Conservation (phyloP, 805 yeast genomes). For the Blastobotrys chiropterorum region DNA sequence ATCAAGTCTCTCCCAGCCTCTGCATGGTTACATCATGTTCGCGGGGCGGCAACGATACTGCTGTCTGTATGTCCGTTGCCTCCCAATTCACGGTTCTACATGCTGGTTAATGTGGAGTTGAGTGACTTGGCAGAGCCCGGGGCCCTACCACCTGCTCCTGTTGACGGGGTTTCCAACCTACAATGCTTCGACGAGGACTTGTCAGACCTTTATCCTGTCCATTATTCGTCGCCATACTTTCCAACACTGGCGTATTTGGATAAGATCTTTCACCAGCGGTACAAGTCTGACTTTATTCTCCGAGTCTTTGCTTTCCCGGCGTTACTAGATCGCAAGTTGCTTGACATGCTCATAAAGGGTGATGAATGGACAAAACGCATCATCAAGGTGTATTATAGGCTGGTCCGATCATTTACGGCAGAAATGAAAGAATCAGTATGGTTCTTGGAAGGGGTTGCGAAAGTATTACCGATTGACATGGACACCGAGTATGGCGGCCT, state of each 20-base stretch:
- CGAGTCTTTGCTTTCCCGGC: constrained; percentile 93
- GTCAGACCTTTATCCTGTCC: constrained; percentile 80
- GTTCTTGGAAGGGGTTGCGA: constrained; percentile 89
- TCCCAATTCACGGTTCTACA: constrained; percentile 57
- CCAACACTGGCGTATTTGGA: constrained; percentile 83
- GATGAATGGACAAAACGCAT: constrained; percentile 86
- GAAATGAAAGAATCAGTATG: constrained; percentile 88
- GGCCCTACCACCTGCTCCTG: background rate
- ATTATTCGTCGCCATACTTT: constrained; percentile 74
- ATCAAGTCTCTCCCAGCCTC: constrained; percentile 73
- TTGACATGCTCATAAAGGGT: constrained; percentile 73
- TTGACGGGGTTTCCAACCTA: constrained; percentile 24
- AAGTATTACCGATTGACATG: constrained; percentile 84
- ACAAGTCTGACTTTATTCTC: constrained; percentile 78
- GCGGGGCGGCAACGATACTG: constrained; percentile 92
- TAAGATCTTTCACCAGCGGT: constrained; percentile 67
- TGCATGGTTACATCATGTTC: constrained; percentile 95
- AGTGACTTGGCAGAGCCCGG: constrained; percentile 72
- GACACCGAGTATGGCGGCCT: constrained; percentile 37
- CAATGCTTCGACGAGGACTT: constrained; percentile 80
- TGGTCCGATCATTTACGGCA: constrained; percentile 72
- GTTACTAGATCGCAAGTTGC: constrained; percentile 69
- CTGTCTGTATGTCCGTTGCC: constrained; percentile 95
- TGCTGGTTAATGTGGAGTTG: constrained; percentile 76
- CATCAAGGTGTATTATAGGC: constrained; percentile 79